Evolutionary conservation across 768 basidiomycete genomes (phyloP), one percentile per base, ranked within the genome.

Genomic region (Pleurotus tuoliensis): DNA sequence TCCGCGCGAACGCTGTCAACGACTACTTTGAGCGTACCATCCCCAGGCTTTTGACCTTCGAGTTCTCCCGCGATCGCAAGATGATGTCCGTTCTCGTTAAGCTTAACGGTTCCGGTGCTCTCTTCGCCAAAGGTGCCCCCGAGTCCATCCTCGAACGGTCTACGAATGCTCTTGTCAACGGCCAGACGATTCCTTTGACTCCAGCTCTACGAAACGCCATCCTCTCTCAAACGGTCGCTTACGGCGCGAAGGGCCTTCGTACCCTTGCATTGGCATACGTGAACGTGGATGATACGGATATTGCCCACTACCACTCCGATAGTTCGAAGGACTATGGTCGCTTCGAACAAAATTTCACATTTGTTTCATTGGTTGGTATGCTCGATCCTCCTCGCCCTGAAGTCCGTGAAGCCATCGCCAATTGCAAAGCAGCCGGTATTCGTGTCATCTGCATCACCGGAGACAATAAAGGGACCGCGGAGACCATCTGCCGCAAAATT

Each of bases 371-470:
- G 47, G 93, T 96, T 57, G 96, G 92, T 56, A 99, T 99, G 97
- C 82, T 96, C 43, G 96, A 99, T 66, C 96, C 96, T 18, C 96
- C 96, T 4, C 89, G 96, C 25, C 95, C 96, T 3, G 96, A 98
- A 73, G 97, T 94, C 40, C 80, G 81, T 30, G 78, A 70, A 37
- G 95, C 97, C 9, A 84, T 99, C 25, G 90, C 87, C 34, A 93
- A 92, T 68, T 98, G 95, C 75, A 85, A 77, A 63, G 87, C 90
- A 13, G 96, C 95, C 6, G 96, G 96, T 13, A 96, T 99, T 63
- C 83, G 95, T 39, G 94, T 98, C 45, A 86, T 99, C 63, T 96
- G 96, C 65, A 96, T 99, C 69, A 99, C 96, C 3, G 96, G 96
- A 41, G 96, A 98, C 72, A 98, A 97, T 76, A 95, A 95, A 76